Base-by-base conservation (phyloP, 495 filamentous ascomycete species). In the Xeromyces bisporus region DNA sequence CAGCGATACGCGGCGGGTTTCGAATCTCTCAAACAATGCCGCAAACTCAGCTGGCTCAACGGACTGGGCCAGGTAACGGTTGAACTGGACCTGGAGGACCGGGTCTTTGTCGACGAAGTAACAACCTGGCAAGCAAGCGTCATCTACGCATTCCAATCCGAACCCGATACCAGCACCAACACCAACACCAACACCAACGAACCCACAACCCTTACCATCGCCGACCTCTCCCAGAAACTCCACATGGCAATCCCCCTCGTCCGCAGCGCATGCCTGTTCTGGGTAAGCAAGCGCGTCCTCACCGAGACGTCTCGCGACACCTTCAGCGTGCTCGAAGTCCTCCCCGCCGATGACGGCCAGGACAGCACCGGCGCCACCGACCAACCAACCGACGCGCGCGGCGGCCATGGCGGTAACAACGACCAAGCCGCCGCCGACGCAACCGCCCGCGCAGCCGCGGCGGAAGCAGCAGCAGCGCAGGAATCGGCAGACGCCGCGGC, bases 111-210 rank as follows among this genome's bases (percentile, higher is more conserved):
- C 17, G 64, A 77, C 26, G 71, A 89, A 33, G 83, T 87, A 8
- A 73, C 69, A 30, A 81, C 83, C 0, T 91, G 80, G 64, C 80
- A 93, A 56, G 89, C 89, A 16, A 82, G 76, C 12, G 78, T 94
- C 12, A 83, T 97, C 36, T 72, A 85, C 44, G 80, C 80, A 5
- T 96, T 97, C 43, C 68, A 82, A 33, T 58, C 58, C 11, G 46
- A 54, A 9, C 49, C 54, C n/a, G n/a, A n/a, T n/a, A n/a, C n/a
- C n/a, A n/a, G n/a, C n/a, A n/a, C n/a, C n/a, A n/a, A n/a, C n/a
- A n/a, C n/a, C n/a, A n/a, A n/a, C 10, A 43, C 33, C 27, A 28
- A 39, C 10, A 36, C 43, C 6, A 4, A 9, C 7, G 28, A 16
- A 7, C 41, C 64, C 0, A 51, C 60, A 11, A 62, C 58, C 7